A percentile compares a stretch with the other conserved stretches of the same genome.
Conservation (phyloP, 2,329 filamentous ascomycete species). For the Colletotrichum truncatum region DNA sequence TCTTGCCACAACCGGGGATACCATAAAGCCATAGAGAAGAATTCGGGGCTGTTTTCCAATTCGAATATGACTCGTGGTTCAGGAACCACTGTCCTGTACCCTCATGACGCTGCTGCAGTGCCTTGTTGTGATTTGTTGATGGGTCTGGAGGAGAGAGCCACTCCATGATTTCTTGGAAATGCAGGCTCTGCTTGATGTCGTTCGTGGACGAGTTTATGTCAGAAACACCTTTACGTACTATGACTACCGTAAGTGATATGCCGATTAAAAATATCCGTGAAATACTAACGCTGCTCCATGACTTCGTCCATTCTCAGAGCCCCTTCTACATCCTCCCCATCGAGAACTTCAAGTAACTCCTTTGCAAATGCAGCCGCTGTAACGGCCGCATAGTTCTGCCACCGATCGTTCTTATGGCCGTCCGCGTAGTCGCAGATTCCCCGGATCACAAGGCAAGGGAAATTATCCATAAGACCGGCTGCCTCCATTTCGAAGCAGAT, state of each 20-base stretch:
- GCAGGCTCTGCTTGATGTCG: not conserved
- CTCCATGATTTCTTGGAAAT: not conserved
- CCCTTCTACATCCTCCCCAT: not conserved
- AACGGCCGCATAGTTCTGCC: constrained; percentile 46
- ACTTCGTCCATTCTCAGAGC: not conserved
- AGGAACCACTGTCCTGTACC: not conserved
- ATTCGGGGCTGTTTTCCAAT: not conserved
- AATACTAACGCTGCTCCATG: not conserved
- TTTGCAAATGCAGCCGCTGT: constrained; percentile 42
- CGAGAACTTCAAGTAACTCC: not conserved
- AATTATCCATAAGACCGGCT: constrained; percentile 37
- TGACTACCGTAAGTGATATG: not conserved
- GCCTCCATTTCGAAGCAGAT: constrained; percentile 45
- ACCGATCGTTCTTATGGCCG: constrained; percentile 47
- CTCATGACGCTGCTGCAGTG: not conserved
- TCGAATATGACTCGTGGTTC: not conserved
- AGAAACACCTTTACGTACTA: not conserved
- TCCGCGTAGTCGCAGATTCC: constrained; percentile 54
- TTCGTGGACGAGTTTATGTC: not conserved
- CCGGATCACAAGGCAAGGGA: constrained; percentile 47
- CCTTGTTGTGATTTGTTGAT: not conserved
- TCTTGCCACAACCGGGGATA: not conserved
- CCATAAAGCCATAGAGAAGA: not conserved
- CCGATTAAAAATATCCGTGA: not conserved
- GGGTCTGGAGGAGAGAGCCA: not conserved